Base-by-base conservation (phyloP, 2,329 filamentous ascomycete genomes). In the Sclerotinia trifoliorum region DNA sequence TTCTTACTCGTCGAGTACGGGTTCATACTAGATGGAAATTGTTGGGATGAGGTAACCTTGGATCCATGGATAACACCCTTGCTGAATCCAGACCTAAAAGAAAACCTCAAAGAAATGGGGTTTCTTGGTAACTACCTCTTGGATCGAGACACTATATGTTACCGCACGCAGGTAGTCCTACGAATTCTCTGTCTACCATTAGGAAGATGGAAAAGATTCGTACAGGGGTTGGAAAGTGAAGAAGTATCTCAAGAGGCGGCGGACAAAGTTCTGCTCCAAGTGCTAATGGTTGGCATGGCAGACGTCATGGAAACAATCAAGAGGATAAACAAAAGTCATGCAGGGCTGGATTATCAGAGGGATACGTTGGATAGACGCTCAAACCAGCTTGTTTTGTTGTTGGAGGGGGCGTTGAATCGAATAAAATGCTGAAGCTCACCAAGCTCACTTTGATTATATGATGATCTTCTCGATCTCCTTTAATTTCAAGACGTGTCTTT, bases 1-100 rank as follows among this genome's bases (percentile, higher is more conserved):
- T 90, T 91, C 72, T 79, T 93, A 24, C 82, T 93, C 2, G 84
- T 86, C 0, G 90, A 93, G 78, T 94, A 80, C 70, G 78, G 78
- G 0, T 80, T 80, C 56, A 74, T 78, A 19, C 69, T 80, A 13
- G 66, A 71, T 2, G 67, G 66, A 5, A 78, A 78, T 62, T 63
- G 65, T 26, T 76, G 72, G 71, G 77, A 79, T 64, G 72, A 76
- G 62, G 65, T 77, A 15, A 57, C 63, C 39, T 71, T 79, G 1
- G 77, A 78, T 69, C 52, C 67, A 7, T 69, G 72, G 19, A 72
- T 79, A 24, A 60, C 75, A 4, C 72, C 74, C 0, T 58, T 72
- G 1, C 70, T 79, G 10, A 72, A 64, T 46, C 54, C 62, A 3
- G 57, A 64, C 1, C 80, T 83, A 71, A 79, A 74, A 67, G 74